phyloP scores from a whole-genome alignment of 495 filamentous ascomycete species.

The Rhypophila decipiens region DNA sequence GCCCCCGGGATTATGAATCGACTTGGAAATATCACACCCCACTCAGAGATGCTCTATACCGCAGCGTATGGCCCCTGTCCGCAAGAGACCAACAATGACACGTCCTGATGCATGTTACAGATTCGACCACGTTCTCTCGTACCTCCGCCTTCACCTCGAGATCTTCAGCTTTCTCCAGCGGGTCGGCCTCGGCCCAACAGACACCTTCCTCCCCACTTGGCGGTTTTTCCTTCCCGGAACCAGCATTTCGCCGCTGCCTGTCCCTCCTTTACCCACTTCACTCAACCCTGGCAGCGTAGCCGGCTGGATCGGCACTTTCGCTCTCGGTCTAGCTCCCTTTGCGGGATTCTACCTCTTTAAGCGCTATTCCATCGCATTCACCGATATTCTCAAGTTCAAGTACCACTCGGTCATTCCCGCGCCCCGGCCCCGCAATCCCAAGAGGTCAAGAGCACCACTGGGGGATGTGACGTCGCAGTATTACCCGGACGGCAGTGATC shows the following conservation, averaged over 20 bases:
- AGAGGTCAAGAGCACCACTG: too few species aligned
- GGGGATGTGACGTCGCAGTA: too few species aligned
- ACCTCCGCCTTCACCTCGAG: conserved; percentile 38
- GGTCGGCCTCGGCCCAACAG: conserved; percentile 34
- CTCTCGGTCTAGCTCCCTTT: conserved; percentile 28
- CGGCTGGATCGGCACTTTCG: conserved; percentile 25
- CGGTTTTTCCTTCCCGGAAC: conserved; percentile 46
- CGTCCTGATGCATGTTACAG: too few species aligned
- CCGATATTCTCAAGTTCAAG: conserved; percentile 5
- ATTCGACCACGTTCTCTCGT: too few species aligned
- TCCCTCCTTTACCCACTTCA: conserved; percentile 27
- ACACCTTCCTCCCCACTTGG: conserved; percentile 31
- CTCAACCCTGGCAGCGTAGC: conserved; percentile 14
- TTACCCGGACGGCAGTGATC: too few species aligned
- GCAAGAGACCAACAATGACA: too few species aligned
- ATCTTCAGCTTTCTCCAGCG: conserved; percentile 45
- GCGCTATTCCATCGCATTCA: conserved; percentile 5
- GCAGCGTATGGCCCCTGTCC: too few species aligned
- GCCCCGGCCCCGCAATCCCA: conserved; percentile 13
- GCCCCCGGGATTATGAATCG: too few species aligned
- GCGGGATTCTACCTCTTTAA: conserved; percentile 24
- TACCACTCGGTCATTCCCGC: conserved; percentile 11
- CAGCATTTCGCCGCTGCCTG: conserved; percentile 35
- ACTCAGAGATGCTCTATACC: too few species aligned
- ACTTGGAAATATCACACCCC: too few species aligned